Base-by-base conservation (phyloP, 164 flowering plant genomes). In the Macadamia integrifolia region DNA sequence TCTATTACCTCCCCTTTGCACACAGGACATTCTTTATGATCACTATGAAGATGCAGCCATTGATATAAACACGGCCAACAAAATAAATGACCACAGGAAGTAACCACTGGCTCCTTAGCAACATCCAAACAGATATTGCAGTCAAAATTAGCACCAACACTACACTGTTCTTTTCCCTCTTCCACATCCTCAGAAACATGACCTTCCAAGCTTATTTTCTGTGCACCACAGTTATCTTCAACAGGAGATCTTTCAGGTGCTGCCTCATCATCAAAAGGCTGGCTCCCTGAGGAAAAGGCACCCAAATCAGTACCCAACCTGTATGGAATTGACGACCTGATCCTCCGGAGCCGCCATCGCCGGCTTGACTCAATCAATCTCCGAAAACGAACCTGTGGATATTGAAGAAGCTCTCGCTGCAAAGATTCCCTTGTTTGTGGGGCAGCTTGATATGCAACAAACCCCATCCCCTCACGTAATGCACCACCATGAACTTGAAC, bases 1-100 rank as follows among this genome's bases (percentile, higher is more conserved):
- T 76, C 81, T 1, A 56, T 64, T 13, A 79, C 79, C 69, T 72
- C 75, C 58, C 79, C 81, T 65, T 79, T 79, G 57, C 81, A 79
- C 18, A 79, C 81, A 32, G 81, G 81, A 46, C 81, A 79, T 62
- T 79, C 81, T 55, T 69, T 75, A 65, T 73, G 68, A 58, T 73
- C 75, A 49, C 65, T 70, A 52, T 75, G 77, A 56, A 70, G 28
- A 75, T 71, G 66, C 61, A 79, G 55, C 81, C 81, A 79, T 67
- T 79, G 79, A 61, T 70, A 79, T 15, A 79, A 66, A 66, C 81
- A 79, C 9, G 77, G 79, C 81, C 81, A 79, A 65, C 81, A 79
- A 53, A 79, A 79, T 17, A 79, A 62, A 67, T 79, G 81, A 40
- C 81, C 81, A 57, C 81, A 79, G 4, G 77, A 70, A 67, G 79